These are phyloP conservation scores for Cordia subcordata DNA, from an alignment of 257 asterid genomes.

Conservation along the genomic window DNA sequence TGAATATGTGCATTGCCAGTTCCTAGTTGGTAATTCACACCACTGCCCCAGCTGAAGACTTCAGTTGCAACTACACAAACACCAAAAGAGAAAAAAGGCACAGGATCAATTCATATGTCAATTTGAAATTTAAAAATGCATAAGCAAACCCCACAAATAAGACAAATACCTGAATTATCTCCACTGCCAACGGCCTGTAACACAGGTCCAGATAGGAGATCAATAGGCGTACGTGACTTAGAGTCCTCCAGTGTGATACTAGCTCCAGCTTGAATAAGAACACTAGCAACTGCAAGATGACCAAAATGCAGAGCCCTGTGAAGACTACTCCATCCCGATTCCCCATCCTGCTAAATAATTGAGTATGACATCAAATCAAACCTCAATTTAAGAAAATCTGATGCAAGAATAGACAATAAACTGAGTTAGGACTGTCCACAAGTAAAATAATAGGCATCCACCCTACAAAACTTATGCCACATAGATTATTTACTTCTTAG, in stretches of 20 bases:
- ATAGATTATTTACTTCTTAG: neutral
- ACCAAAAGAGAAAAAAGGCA: slow-evolving; percentile 1
- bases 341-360: slow-evolving; percentile 68
- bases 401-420: no score
- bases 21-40: slow-evolving; percentile 98
- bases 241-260: slow-evolving; percentile 79
- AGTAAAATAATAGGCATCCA: neutral
- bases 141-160: neutral
- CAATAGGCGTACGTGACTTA: slow-evolving; percentile 76
- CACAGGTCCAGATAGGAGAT: slow-evolving; percentile 92
- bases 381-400: slow-evolving; percentile 6
- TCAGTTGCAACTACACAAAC: slow-evolving; percentile 60
- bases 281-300: slow-evolving; percentile 88
- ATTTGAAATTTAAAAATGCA: neutral
- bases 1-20: slow-evolving; percentile 97
- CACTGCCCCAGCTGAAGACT: slow-evolving; percentile 99
- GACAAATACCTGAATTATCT: slow-evolving; percentile 43
- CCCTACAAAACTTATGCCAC: neutral
- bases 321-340: slow-evolving; percentile 98
- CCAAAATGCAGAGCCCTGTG: slow-evolving; percentile 97
- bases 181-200: slow-evolving; percentile 54
- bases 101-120: neutral
- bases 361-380: slow-evolving; percentile 4
- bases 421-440: neutral
- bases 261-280: slow-evolving; percentile 77